Evolutionary conservation across 2,329 filamentous ascomycete species (phyloP).

Genomic region (Neophaeococcomyces mojaviensis): DNA sequence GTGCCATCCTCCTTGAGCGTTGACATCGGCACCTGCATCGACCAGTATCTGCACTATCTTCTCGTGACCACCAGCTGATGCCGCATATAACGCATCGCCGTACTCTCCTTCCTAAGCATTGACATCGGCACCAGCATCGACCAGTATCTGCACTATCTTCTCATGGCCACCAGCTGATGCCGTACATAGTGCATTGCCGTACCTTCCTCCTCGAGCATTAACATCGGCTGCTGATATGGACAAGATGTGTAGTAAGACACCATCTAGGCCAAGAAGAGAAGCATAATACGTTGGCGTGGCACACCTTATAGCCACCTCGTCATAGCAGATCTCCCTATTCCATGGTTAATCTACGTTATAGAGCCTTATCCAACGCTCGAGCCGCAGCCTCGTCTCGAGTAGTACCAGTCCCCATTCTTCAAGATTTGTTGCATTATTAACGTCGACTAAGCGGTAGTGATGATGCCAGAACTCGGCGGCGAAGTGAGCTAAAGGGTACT

Average conservation of each 20-base stretch:
- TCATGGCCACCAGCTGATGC: no score
- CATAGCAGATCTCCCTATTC: background rate
- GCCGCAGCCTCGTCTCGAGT: background rate
- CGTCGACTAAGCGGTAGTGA: conserved; percentile 9
- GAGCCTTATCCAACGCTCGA: background rate
- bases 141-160: no score
- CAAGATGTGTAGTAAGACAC: conserved; percentile 8
- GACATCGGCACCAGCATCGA: no score
- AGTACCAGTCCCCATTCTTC: background rate
- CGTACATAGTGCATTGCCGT: no score
- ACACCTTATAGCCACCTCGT: background rate
- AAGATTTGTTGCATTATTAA: background rate
- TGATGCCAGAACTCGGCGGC: conserved; percentile 12
- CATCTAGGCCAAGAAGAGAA: conserved; percentile 12
- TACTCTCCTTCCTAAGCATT: conserved; percentile 5
- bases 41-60: no score
- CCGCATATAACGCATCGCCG: conserved; percentile 13
- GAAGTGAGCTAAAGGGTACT: conserved; percentile 10
- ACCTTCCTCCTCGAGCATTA: no score
- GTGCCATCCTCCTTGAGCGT: no score
- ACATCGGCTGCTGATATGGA: conserved; percentile 3
- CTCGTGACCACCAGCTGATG: conserved; percentile 13
- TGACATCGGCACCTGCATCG: no score
- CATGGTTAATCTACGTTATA: background rate
- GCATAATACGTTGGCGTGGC: conserved; percentile 11